A percentile compares a stretch with the other conserved stretches of the same genome.
Evolutionary conservation across 805 yeast genomes (phyloP).

Genomic region (Sugiyamaella qingdaonensis): DNA sequence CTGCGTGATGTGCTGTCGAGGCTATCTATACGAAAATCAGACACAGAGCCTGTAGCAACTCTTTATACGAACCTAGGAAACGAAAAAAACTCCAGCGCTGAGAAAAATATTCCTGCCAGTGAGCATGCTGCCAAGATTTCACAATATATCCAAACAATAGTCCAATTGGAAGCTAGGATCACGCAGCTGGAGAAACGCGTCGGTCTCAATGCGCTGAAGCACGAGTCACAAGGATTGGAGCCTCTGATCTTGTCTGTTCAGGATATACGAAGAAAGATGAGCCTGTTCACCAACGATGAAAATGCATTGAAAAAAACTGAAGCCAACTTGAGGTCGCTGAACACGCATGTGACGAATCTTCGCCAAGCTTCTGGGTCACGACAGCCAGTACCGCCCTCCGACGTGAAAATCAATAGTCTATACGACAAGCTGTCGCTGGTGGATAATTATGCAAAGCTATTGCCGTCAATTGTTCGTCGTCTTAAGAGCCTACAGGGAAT

Average conservation of each 20-base stretch:
- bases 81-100: background rate
- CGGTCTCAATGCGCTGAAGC: constrained; percentile 4
- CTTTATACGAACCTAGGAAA: constrained; percentile 1
- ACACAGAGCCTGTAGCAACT: background rate
- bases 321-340: constrained; percentile 14
- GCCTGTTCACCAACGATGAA: constrained; percentile 15
- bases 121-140: background rate
- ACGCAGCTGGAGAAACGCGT: constrained; percentile 25
- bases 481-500: constrained; percentile 16
- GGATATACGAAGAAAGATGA: constrained; percentile 12
- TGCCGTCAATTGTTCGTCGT: constrained; percentile 16
- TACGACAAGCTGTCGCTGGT: constrained; percentile 13
- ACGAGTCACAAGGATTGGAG: background rate
- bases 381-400: background rate
- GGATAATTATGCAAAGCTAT: constrained; percentile 4
- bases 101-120: background rate
- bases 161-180: constrained; percentile 26
- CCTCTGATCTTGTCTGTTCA: constrained; percentile 10
- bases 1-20: constrained; percentile 5
- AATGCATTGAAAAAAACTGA: constrained; percentile 6
- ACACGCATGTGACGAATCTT: background rate
- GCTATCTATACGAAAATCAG: background rate
- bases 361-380: background rate
- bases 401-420: constrained; percentile 12
- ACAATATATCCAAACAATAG: constrained; percentile 4